Percentiles rank a stretch among this genome's conserved stretches.
phyloP scores from a whole-genome alignment of 768 basidiomycete species.

The Lactarius sp. region DNA sequence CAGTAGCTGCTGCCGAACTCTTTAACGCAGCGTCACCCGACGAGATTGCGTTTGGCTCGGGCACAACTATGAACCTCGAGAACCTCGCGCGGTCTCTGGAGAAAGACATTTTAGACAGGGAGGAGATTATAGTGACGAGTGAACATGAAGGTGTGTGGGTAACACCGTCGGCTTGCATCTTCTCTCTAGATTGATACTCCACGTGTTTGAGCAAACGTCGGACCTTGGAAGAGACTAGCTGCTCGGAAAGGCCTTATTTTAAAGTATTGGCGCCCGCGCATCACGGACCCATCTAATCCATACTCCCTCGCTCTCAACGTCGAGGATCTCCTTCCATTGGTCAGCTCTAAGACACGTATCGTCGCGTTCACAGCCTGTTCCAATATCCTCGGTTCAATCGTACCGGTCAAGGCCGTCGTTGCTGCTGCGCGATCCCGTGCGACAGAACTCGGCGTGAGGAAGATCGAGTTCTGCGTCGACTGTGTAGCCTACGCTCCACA shows the following conservation, averaged over 20 bases:
- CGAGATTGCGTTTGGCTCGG: conserved; percentile 64
- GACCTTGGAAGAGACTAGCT: conserved; percentile 74
- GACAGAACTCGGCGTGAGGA: conserved; percentile 45
- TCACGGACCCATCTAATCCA: conserved; percentile 44
- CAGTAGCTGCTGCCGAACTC: conserved; percentile 48
- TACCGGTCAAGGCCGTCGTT: conserved; percentile 55
- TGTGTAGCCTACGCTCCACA: conserved; percentile 81
- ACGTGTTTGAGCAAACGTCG: conserved; percentile 53
- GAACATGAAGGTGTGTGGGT: conserved; percentile 66
- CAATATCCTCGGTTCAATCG: conserved; percentile 65
- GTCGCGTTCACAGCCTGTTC: conserved; percentile 72
- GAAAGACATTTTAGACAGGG: conserved; percentile 46
- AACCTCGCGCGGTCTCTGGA: conserved; percentile 65
- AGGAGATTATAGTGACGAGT: conserved; percentile 71
- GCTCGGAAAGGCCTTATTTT: conserved; percentile 47
- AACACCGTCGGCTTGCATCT: not conserved
- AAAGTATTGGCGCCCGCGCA: conserved; percentile 55
- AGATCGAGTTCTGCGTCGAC: conserved; percentile 66
- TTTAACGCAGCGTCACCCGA: conserved; percentile 59
- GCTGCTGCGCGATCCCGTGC: conserved; percentile 48
- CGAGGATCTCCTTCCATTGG: conserved; percentile 54
- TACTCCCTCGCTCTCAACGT: conserved; percentile 56
- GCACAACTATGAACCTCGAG: conserved; percentile 64
- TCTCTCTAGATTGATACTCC: not conserved
- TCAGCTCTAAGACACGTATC: conserved; percentile 61